A percentile compares a stretch with the other conserved stretches of the same genome.
Evolutionary conservation across 192 early-diverging fungal genomes (phyloP).

Genomic region (Entomortierella chlamydospora): DNA sequence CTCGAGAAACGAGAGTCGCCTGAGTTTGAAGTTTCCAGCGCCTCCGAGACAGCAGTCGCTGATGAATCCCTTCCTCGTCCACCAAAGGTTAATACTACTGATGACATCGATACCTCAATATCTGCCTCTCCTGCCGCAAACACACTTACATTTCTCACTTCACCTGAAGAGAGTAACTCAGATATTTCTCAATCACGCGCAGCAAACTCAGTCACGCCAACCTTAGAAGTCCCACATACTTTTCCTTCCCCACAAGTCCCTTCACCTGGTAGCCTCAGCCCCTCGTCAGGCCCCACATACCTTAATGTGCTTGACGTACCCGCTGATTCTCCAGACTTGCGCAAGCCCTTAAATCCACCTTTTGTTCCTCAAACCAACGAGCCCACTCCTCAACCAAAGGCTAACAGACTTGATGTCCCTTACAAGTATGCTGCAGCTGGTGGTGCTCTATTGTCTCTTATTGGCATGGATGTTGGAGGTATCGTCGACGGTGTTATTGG

Average conservation of each 20-base stretch:
- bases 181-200: too few relatives aligned
- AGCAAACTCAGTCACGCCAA: too few relatives aligned
- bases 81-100: not conserved
- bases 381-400: not conserved
- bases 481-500: conserved; percentile 19
- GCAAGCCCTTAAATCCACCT: not conserved
- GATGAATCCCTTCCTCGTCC: not conserved
- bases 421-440: conserved; percentile 25
- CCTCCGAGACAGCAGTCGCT: too few relatives aligned
- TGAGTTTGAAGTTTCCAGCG: too few relatives aligned
- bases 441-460: not conserved
- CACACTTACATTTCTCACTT: not conserved
- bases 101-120: not conserved
- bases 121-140: not conserved
- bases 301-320: too few relatives aligned
- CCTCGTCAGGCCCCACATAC: too few relatives aligned
- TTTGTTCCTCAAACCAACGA: not conserved
- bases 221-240: too few relatives aligned
- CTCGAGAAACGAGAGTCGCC: not conserved
- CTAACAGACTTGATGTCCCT: not conserved
- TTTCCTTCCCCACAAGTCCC: too few relatives aligned
- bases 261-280: too few relatives aligned
- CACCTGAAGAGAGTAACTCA: not conserved
- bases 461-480: conserved; percentile 19
- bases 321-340: not conserved